phyloP scores from a whole-genome alignment of 2,329 filamentous ascomycete species.

The Fusarium paranaense region DNA sequence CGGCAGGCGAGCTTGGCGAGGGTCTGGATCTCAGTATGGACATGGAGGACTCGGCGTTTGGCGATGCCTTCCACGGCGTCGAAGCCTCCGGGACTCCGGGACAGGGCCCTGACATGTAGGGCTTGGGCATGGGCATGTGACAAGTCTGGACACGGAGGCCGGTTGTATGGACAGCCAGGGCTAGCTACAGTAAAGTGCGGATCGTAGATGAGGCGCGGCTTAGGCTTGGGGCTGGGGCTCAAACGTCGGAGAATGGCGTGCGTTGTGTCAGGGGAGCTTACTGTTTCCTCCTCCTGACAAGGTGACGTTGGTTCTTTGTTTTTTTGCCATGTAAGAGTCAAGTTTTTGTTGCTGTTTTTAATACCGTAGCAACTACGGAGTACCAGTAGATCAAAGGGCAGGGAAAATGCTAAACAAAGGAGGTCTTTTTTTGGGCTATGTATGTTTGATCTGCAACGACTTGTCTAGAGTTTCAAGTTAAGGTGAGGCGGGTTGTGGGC shows the following conservation, averaged over 20 bases:
- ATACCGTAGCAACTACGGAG: slow-evolving; percentile 1
- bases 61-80: slow-evolving; percentile 81
- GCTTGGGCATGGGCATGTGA: not conserved
- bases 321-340: slow-evolving; percentile 24
- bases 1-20: slow-evolving; percentile 62
- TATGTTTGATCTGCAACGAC: not conserved
- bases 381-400: slow-evolving; percentile 20
- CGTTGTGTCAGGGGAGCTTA: slow-evolving; percentile 14
- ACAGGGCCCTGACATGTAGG: slow-evolving; percentile 50
- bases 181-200: not conserved
- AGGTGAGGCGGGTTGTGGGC: not conserved
- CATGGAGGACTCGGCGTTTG: slow-evolving; percentile 85
- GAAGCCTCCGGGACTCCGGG: slow-evolving; percentile 54
- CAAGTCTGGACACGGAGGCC: not conserved
- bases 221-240: slow-evolving; percentile 15
- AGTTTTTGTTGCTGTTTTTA: slow-evolving; percentile 18
- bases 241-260: slow-evolving; percentile 45
- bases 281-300: slow-evolving; percentile 17
- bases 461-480: not conserved
- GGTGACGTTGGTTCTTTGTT: slow-evolving; percentile 23
- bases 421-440: slow-evolving; percentile 2
- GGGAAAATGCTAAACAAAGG: slow-evolving; percentile 5
- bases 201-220: slow-evolving; percentile 10
- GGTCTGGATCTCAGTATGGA: slow-evolving; percentile 73
- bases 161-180: not conserved